A percentile compares a stretch with the other conserved stretches of the same genome.
phyloP scores from a whole-genome alignment of 257 asterid genomes.

The Vinca minor region DNA sequence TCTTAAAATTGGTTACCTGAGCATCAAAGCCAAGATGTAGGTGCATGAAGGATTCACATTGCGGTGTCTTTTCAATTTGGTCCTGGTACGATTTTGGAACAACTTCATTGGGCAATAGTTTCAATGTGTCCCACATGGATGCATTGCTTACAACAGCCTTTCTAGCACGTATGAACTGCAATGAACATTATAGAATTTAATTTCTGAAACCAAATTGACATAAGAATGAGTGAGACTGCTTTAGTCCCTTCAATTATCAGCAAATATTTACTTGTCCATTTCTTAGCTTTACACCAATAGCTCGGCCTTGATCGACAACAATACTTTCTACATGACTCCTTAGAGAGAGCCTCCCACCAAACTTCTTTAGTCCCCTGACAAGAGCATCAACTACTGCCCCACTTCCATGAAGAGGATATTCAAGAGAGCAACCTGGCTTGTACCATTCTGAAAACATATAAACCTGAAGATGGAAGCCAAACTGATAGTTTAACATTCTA shows the following conservation, averaged over 20 bases:
- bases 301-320: conserved; percentile 80
- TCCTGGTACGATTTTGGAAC: conserved; percentile 60
- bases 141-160: conserved; percentile 95
- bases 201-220: background rate
- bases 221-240: background rate
- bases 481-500: background rate
- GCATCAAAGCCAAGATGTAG: conserved; percentile 90
- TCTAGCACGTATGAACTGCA: conserved; percentile 76
- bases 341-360: conserved; percentile 77
- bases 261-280: conserved; percentile 54
- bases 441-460: conserved; percentile 98
- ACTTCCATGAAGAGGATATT: conserved; percentile 87
- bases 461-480: conserved; percentile 34
- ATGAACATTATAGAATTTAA: conserved; percentile 9
- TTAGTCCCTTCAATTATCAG: background rate
- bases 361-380: conserved; percentile 71
- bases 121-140: conserved; percentile 93
- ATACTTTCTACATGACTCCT: conserved; percentile 74
- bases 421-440: conserved; percentile 78
- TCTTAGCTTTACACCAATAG: conserved; percentile 79
- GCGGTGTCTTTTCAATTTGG: conserved; percentile 56
- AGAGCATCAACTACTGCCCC: conserved; percentile 88
- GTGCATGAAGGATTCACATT: conserved; percentile 97
- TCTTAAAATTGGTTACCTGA: conserved; percentile 35
- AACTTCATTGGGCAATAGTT: conserved; percentile 57